Evolutionary conservation across 768 basidiomycete genomes (phyloP), one percentile per base, ranked within the genome.

Genomic region (Tricholoma bakamatsutake): DNA sequence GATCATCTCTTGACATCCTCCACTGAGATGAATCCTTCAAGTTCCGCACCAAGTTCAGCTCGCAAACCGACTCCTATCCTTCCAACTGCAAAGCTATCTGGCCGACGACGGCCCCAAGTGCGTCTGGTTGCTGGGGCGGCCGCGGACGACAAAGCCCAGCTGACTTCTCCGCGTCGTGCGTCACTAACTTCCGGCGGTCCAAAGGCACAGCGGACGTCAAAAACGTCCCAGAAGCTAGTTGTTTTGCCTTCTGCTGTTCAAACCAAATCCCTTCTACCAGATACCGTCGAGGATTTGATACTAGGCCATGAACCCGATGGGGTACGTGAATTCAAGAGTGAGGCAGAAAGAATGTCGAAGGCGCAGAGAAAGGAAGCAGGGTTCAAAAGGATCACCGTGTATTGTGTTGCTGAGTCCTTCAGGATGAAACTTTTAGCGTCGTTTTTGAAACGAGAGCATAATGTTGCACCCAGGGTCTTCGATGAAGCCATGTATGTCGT

Each of bases 401-500:
- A 95, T 68, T 95, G 88, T 60, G 77, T 93, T 5, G 90, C 90
- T 6, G 93, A 95, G 61, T 81, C 80, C 6, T 86, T 95, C 69
- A 84, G 85, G 66, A 87, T 90, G 81, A 94, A 92, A 68, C 71
- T 89, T 0, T 71, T 97, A 18, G 84, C 87, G 10, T 84, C 86
- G 2, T 96, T 94, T 65, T 66, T 97, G 66, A 96, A 95, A 70
- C 76, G 95, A 51, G 95, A 98, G 66, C 95, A 98, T 67, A 96
- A 94, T 53, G 93, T 95, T 10, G 77, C 73, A 9, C 92, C 86
- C 1, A 77, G 95, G 57, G 80, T 92, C 0, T 98, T 92, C 61
- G 95, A 97, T 67, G 95, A 98, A 71, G 94, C 93, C 0, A 71
- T 96, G 57, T 97, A 97, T 74, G 89, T 85, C 55, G 94, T 95